Percentiles rank a stretch among this genome's conserved stretches.
phyloP scores from a whole-genome alignment of 192 early-diverging fungal genomes.

The Coemansia reversa region DNA sequence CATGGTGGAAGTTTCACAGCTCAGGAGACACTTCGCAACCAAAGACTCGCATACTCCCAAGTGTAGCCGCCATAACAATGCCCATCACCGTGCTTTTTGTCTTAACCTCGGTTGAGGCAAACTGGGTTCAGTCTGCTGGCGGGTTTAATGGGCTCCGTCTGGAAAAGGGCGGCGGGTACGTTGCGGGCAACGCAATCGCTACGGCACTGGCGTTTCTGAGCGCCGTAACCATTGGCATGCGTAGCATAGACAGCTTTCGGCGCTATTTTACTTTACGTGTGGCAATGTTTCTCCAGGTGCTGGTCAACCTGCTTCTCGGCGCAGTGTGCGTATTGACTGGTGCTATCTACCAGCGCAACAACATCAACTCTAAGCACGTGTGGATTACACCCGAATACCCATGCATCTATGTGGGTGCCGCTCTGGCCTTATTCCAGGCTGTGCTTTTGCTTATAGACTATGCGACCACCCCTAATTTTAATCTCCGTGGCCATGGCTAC shows the following conservation, averaged over 20 bases:
- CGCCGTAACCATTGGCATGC: slow-evolving; percentile 39
- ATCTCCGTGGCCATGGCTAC: slow-evolving; percentile 42
- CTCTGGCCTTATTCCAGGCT: slow-evolving; percentile 42
- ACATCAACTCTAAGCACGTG: slow-evolving; percentile 25
- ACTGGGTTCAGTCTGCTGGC: slow-evolving; percentile 42
- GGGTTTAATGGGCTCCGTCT: slow-evolving; percentile 34
- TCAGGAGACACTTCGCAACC: slow-evolving; percentile 21
- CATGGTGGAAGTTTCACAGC: slow-evolving; percentile 44
- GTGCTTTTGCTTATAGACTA: slow-evolving; percentile 34
- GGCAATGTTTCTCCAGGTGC: slow-evolving; percentile 28
- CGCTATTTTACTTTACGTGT: slow-evolving; percentile 26
- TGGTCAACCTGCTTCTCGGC: slow-evolving; percentile 41
- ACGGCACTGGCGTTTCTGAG: slow-evolving; percentile 46
- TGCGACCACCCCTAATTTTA: slow-evolving; percentile 43
- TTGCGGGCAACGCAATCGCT: slow-evolving; percentile 45
- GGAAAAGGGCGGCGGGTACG: slow-evolving; percentile 41
- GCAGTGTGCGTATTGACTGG: slow-evolving; percentile 36
- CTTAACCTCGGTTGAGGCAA: slow-evolving; percentile 48
- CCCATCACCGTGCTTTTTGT: slow-evolving; percentile 45
- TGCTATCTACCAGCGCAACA: slow-evolving; percentile 48
- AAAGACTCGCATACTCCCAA: slow-evolving; percentile 46
- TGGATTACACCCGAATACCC: slow-evolving; percentile 52
- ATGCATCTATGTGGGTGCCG: slow-evolving; percentile 46
- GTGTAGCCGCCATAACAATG: slow-evolving; percentile 41
- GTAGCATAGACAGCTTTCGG: slow-evolving; percentile 25